Conservation (phyloP, 257 asterid species). For the Rauvolfia tetraphylla region DNA sequence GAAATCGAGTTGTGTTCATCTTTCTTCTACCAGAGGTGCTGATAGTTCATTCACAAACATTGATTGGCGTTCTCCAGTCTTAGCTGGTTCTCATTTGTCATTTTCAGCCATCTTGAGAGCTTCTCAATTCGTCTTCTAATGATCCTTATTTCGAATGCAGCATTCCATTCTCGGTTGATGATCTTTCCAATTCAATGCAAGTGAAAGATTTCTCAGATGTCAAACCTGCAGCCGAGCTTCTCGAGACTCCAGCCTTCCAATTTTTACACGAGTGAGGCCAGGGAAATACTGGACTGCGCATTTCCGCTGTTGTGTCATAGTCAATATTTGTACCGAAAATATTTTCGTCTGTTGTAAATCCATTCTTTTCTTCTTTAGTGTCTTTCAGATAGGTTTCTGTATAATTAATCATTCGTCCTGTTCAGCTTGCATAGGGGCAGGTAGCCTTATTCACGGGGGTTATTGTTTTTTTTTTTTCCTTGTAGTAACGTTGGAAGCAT, state of each 20-base stretch:
- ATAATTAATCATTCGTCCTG: conserved; percentile 20
- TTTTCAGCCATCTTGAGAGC: not conserved
- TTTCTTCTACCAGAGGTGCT: no score
- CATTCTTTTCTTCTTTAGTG: conserved; percentile 24
- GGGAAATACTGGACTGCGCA: conserved; percentile 20
- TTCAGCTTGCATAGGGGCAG: conserved; percentile 19
- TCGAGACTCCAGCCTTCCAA: conserved; percentile 78
- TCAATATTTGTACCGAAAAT: conserved; percentile 11
- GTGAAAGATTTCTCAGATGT: conserved; percentile 85
- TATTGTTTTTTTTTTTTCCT: not conserved
- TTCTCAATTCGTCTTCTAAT: not conserved
- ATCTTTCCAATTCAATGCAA: conserved; percentile 62
- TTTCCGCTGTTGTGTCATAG: conserved; percentile 12
- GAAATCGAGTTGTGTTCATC: no score
- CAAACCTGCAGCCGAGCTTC: conserved; percentile 67
- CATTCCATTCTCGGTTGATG: conserved; percentile 92
- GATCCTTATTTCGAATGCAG: conserved; percentile 37
- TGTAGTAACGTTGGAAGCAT: conserved; percentile 3
- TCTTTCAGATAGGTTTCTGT: conserved; percentile 28
- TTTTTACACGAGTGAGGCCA: conserved; percentile 69
- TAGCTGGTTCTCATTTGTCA: not conserved
- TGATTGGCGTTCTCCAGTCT: not conserved
- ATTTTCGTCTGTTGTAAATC: conserved; percentile 48
- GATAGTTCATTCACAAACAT: not conserved
- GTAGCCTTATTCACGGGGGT: not conserved